Conservation (phyloP, 1,139 yeast species). For the Geotrichum siamense region DNA sequence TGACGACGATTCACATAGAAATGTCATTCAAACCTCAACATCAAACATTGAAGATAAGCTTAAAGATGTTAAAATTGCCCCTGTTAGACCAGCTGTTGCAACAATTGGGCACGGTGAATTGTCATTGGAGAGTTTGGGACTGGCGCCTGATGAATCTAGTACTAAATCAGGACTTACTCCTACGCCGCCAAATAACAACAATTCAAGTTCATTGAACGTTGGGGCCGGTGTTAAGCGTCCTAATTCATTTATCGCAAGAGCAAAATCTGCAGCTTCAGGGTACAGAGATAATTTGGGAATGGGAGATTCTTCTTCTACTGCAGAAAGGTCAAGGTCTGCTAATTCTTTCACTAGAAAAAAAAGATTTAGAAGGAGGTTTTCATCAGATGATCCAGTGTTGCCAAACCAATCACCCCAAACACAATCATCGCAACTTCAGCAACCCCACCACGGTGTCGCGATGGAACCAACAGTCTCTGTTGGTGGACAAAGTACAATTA, state of each 20-base stretch:
- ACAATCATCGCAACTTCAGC: neutral
- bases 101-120: constrained; percentile 71
- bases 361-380: neutral
- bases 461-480: neutral
- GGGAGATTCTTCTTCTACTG: neutral
- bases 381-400: constrained; percentile 8
- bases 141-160: constrained; percentile 23
- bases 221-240: neutral
- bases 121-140: constrained; percentile 50
- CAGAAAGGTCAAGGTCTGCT: constrained; percentile 2
- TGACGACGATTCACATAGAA: constrained; percentile 14
- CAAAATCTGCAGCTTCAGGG: neutral
- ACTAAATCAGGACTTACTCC: neutral
- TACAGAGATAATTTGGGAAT: neutral
- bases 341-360: constrained; percentile 1
- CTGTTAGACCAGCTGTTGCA: constrained; percentile 46
- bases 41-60: constrained; percentile 14
- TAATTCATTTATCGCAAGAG: constrained; percentile 1
- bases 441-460: neutral
- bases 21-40: constrained; percentile 4
- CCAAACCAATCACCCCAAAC: neutral
- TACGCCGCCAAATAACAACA: neutral
- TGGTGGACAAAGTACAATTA: neutral
- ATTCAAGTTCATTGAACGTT: neutral
- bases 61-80: constrained; percentile 46